These are phyloP conservation scores for Phoma sp. DNA, from an alignment of 2,329 filamentous ascomycete species.

Conservation along the genomic window DNA sequence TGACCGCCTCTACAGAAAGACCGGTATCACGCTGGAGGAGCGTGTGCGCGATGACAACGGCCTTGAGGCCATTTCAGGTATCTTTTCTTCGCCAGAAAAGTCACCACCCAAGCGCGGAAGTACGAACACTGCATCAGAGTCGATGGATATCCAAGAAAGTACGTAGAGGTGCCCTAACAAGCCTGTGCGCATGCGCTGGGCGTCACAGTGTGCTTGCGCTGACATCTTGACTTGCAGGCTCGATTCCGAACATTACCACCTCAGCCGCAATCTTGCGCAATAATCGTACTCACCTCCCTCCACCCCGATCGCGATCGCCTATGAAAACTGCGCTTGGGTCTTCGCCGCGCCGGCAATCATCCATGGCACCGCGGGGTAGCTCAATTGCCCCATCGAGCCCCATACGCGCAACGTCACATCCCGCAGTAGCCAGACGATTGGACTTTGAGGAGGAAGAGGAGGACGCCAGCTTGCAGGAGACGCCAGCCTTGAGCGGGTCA, in stretches of 20 bases:
- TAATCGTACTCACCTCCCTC: constrained; percentile 54
- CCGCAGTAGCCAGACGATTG: constrained; percentile 61
- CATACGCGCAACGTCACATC: constrained; percentile 38
- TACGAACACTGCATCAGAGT: constrained; percentile 60
- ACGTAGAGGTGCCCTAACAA: constrained; percentile 32
- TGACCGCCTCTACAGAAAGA: constrained; percentile 70
- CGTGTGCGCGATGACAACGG: constrained; percentile 89
- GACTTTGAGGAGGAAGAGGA: constrained; percentile 58
- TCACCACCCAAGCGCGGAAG: constrained; percentile 52
- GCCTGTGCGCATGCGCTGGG: not conserved
- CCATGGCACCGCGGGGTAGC: constrained; percentile 62
- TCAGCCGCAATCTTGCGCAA: constrained; percentile 55
- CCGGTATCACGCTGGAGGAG: constrained; percentile 81
- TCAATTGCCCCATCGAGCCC: constrained; percentile 46
- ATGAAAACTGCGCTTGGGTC: constrained; percentile 65
- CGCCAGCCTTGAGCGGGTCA: constrained; percentile 42
- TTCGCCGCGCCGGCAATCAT: constrained; percentile 68
- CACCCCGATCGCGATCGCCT: constrained; percentile 64
- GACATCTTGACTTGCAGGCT: constrained; percentile 46
- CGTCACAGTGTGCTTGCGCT: not conserved
- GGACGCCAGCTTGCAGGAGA: constrained; percentile 38
- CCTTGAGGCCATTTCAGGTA: constrained; percentile 82
- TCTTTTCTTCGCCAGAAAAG: constrained; percentile 87
- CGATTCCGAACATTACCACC: constrained; percentile 57
- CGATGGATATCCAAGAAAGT: constrained; percentile 71